Evolutionary conservation across 805 yeast genomes (phyloP).

Genomic region (Lipomyces mesembrius): DNA sequence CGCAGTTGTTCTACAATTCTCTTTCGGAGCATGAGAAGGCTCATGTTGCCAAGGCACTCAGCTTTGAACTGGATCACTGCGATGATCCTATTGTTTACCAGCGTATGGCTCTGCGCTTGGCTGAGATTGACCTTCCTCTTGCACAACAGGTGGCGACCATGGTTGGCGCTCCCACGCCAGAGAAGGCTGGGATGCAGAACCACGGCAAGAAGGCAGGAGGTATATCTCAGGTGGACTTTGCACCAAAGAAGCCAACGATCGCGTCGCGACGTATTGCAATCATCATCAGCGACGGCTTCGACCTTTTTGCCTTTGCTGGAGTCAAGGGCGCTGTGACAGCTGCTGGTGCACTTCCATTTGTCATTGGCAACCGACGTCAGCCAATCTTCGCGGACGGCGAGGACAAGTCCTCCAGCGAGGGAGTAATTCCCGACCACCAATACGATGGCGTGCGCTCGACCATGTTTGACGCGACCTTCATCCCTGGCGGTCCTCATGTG

Average conservation of each 20-base stretch:
- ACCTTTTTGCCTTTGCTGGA: background rate
- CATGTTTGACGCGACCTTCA: slow-evolving; percentile 11
- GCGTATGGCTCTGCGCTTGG: slow-evolving; percentile 9
- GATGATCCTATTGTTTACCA: slow-evolving; percentile 16
- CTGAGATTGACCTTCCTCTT: slow-evolving; percentile 9
- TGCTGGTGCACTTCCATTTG: slow-evolving; percentile 8
- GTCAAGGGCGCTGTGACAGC: slow-evolving; percentile 1
- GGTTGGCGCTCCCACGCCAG: slow-evolving; percentile 16
- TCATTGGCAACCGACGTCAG: slow-evolving; percentile 4
- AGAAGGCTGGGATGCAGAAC: background rate
- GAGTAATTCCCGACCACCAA: slow-evolving; percentile 9
- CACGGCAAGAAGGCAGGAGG: background rate
- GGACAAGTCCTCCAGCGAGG: background rate
- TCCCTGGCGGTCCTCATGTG: slow-evolving; percentile 17
- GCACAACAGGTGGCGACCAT: slow-evolving; percentile 10
- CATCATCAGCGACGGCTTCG: slow-evolving; percentile 14
- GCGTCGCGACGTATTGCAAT: slow-evolving; percentile 17
- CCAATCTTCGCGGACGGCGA: slow-evolving; percentile 12
- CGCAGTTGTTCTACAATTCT: slow-evolving; percentile 15
- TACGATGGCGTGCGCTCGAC: slow-evolving; percentile 14
- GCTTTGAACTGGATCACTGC: slow-evolving; percentile 18
- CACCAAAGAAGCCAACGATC: background rate
- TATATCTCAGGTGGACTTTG: slow-evolving; percentile 11
- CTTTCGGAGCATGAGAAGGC: slow-evolving; percentile 13
- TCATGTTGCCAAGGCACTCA: slow-evolving; percentile 11